Evolutionary conservation across 129 eudicot genomes (phyloP), one percentile per base, ranked within the genome.

Genomic region (Pulicaria dysenterica): DNA sequence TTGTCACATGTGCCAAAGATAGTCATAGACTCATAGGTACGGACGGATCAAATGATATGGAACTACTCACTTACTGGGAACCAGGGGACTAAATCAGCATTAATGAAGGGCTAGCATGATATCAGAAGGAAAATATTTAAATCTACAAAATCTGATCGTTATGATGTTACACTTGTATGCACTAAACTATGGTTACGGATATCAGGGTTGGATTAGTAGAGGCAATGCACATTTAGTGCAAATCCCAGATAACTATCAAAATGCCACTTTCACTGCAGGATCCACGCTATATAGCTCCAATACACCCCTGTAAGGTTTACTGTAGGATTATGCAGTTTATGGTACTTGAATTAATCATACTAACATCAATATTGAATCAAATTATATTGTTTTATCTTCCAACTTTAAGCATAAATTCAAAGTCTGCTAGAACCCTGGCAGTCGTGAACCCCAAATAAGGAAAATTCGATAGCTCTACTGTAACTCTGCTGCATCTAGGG

Each of bases 381-480:
- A 59, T 59, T 17, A 2, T 36, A 59, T 7, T 5, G 19, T 12
- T 59, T 5, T 2, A 38, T 38, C 65, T 12, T 45, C 65, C 65
- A 37, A 59, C 38, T 13, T 68, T 12, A 68, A 68, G 2, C 36
- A 64, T 16, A 63, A 42, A 45, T 40, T 12, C 53, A 43, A 46
- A 44, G 43, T 13, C 45, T 24, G 3, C 57, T 66, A 45, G 45
- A 66, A 66, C 72, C 57, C 57, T 46, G 31, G 11, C 44, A 66
- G 41, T 47, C 44, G 2, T 34, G 45, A 65, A 45, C 10, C 40
- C 41, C 37, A 9, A 10, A 24, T 17, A 1, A 12, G 17, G 50
- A 17, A 62, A 44, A 71, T 58, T 58, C 37, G 17, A 44, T 71
- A 46, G 49, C 48, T 12, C 38, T 56, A n/a, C 54, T 70, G 9